Conservation (phyloP, 306 rosid species). For the Cotoneaster glaucophyllus region DNA sequence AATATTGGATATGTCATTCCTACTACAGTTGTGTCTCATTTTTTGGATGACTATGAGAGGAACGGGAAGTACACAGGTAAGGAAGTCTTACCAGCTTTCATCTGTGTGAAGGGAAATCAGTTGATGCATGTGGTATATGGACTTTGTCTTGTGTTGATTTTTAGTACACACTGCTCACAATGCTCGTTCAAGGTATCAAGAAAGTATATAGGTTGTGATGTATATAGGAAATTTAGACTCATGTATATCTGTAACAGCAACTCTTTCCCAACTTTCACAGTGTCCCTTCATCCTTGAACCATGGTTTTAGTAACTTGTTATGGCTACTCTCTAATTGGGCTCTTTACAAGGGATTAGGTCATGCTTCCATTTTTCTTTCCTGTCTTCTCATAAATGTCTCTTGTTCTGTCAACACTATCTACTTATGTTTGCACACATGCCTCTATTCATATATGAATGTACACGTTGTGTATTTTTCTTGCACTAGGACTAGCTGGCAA, state of each 20-base stretch:
- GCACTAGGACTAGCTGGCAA: not conserved
- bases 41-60: constrained; percentile 81
- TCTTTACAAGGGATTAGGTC: not conserved
- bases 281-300: not conserved
- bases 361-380: not conserved
- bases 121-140: not conserved
- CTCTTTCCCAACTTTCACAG: not conserved
- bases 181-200: not conserved
- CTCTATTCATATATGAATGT: not conserved
- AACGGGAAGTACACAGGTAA: constrained; percentile 88
- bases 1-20: constrained; percentile 99
- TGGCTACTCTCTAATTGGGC: not conserved
- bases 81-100: constrained; percentile 27
- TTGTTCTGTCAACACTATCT: not conserved
- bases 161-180: not conserved
- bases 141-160: not conserved
- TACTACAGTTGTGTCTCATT: constrained; percentile 90
- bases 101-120: not conserved
- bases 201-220: not conserved
- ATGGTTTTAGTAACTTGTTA: not conserved
- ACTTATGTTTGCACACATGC: not conserved
- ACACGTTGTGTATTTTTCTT: not conserved
- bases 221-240: not conserved
- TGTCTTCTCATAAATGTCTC: not conserved
- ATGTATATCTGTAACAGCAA: not conserved